These are phyloP conservation scores for Eustoma russellianum DNA, from an alignment of 257 asterid genomes.

Conservation along the genomic window DNA sequence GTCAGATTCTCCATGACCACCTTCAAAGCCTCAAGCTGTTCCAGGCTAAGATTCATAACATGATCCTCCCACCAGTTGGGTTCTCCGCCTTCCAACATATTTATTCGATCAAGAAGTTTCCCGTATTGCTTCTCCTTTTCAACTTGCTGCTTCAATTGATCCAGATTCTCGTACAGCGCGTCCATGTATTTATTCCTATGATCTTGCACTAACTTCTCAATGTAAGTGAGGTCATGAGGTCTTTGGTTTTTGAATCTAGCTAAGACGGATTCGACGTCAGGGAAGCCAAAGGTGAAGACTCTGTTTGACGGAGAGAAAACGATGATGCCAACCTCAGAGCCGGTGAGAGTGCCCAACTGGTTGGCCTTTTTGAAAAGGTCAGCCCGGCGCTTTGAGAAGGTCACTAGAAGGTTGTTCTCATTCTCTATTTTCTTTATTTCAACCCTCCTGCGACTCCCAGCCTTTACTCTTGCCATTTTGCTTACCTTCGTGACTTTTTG, in stretches of 20 bases:
- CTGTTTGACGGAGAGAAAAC: neutral
- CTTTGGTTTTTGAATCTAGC: neutral
- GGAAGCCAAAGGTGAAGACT: slow-evolving; percentile 2
- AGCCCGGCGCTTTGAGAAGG: slow-evolving; percentile 1
- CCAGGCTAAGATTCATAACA: neutral
- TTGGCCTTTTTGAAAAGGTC: slow-evolving; percentile 6
- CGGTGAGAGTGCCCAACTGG: neutral
- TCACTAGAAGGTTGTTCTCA: slow-evolving; percentile 3
- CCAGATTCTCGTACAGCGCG: neutral
- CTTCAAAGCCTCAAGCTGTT: slow-evolving; percentile 3
- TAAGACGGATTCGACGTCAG: slow-evolving; percentile 1
- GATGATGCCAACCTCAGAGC: slow-evolving; percentile 3
- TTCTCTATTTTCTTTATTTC: neutral
- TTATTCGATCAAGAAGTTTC: neutral
- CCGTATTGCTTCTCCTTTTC: neutral
- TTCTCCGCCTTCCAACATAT: neutral
- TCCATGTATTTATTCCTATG: neutral
- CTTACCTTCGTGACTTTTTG: too few relatives aligned
- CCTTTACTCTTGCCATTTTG: neutral
- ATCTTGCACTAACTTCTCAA: neutral
- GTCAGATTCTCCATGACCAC: neutral
- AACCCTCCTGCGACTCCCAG: neutral
- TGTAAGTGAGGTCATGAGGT: neutral
- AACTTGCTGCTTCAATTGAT: neutral
- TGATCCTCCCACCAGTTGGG: slow-evolving; percentile 3